phyloP scores from a whole-genome alignment of 495 filamentous ascomycete species.

The Hypoxylon subgilvum region DNA sequence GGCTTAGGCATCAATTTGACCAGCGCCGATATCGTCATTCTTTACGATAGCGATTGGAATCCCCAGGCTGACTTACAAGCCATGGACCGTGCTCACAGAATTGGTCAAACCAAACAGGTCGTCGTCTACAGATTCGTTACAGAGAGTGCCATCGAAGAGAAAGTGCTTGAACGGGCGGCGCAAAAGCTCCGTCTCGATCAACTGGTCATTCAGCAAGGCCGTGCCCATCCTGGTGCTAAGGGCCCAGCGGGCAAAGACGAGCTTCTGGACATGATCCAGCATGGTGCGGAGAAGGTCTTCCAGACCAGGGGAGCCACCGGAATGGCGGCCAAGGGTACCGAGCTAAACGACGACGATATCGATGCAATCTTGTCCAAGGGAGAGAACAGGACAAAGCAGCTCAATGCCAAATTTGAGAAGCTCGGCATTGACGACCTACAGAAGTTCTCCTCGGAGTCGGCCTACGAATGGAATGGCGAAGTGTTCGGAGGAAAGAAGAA shows the following conservation, averaged over 20 bases:
- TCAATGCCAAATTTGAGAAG: slow-evolving; percentile 94
- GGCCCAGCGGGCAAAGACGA: slow-evolving; percentile 92
- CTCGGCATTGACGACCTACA: slow-evolving; percentile 98
- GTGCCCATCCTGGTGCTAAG: slow-evolving; percentile 88
- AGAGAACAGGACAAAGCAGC: slow-evolving; percentile 83
- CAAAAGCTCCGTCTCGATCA: slow-evolving; percentile 97
- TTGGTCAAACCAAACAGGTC: slow-evolving; percentile 98
- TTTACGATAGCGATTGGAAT: slow-evolving; percentile 99
- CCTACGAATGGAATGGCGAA: slow-evolving; percentile 98
- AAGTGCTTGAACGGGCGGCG: slow-evolving; percentile 94
- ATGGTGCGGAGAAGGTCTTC: slow-evolving; percentile 95
- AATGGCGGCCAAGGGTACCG: slow-evolving; percentile 62
- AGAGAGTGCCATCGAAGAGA: slow-evolving; percentile 97
- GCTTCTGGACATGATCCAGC: slow-evolving; percentile 96
- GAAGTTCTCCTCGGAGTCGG: slow-evolving; percentile 95
- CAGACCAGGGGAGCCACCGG: slow-evolving; percentile 67
- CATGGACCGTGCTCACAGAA: slow-evolving; percentile 98
- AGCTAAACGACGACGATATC: slow-evolving; percentile 84
- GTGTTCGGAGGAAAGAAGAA: slow-evolving; percentile 92
- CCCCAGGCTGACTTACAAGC: slow-evolving; percentile 97
- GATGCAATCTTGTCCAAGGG: slow-evolving; percentile 85
- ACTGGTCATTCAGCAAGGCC: slow-evolving; percentile 98
- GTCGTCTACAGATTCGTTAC: slow-evolving; percentile 96
- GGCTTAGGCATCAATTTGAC: slow-evolving; percentile 99
- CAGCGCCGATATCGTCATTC: slow-evolving; percentile 90